Base-by-base conservation (phyloP, 2,329 filamentous ascomycete species). In the Bipolaris bicolor region DNA sequence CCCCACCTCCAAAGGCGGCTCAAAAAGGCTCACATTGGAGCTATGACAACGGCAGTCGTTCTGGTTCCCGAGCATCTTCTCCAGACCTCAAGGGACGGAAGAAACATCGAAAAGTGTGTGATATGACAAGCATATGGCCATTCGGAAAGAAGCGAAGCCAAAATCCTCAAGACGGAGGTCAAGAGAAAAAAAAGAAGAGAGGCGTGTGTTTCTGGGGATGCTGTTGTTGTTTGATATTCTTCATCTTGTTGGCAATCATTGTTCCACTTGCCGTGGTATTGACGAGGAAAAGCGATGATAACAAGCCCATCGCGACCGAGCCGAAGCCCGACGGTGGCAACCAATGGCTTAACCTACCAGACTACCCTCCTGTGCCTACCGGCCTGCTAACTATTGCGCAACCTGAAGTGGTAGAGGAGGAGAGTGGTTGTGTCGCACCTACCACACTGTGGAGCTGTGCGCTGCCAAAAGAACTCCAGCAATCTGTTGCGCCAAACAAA, bases 381-480 rank as follows among this genome's bases (percentile, higher is more conserved):
- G 94, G 93, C 0, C 83, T 94, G 16, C 83, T 91, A 59, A 96
- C 91, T 0, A 84, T 97, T 15, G 85, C 90, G 15, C 89, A 89
- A 5, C 86, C 92, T 0, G 85, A 90, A 64, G 87, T 89, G 48
- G 83, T 84, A 0, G 78, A 83, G 1, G 79, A 85, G n/a, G 83
- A 86, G 52, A 85, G 85, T 20, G 86, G 84, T 6, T 98, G 93
- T 65, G 87, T 93, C 3, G 80, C 82, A 7, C 89, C 89, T 0
- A 81, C 86, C 3, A 90, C 90, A 0, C 76, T 95, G 52, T 98
- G 93, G 93, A 96, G 90, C 71, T 98, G 93, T 74, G 84, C 88
- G 10, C 77, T 96, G 15, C 92, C 93, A 2, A 92, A 92, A 71
- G 91, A 92, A 65, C 78, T 91, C 58, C 90, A 93, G 41, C 77